Evolutionary conservation across 768 basidiomycete genomes (phyloP), one percentile per base, ranked within the genome.

Genomic region (Leccinum uliginosum): DNA sequence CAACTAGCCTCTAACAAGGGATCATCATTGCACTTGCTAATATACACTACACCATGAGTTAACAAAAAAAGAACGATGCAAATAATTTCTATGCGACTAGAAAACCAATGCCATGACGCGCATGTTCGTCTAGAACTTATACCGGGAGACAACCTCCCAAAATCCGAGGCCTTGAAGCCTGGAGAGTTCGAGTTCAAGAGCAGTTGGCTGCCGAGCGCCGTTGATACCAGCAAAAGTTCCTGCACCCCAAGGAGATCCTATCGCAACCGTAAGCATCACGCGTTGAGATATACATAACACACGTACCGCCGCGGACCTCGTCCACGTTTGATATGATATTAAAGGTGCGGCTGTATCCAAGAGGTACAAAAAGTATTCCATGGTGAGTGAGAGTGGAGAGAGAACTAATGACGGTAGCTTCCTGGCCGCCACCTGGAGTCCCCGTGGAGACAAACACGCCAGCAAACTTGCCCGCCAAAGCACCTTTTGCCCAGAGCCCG

Each of bases 371-470:
- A 67, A 81, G 73, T 27, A 88, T 80, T 19, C 89, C 90, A 56
- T 91, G 88, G 68, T 93, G 90, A 7, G 77, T 68, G 54, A 92
- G 65, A 44, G 86, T 82, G 52, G 80, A 81, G 67, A 90, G 65
- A 34, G 74, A 65, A 52, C 65, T 77, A 34, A 84, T 60, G 47
- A 74, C 76, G 4, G 86, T 88, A 4, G 76, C 58, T 64, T 86
- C 87, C 62, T 93, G 91, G n/a, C 92, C 92, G 57, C 91, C 90
- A 54, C 91, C 90, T 11, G 77, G 83, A n/a, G 78, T 75, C 1
- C 79, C 87, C 1, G 87, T 85, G 23, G 86, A 86, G 49, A 90
- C 82, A 75, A 93, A 93, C 43, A 84, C 73, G 14, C 84, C 79
- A 3, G 81, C 91, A 61, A 82, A 85, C 71, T 94, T 95, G 62